Base-by-base conservation (phyloP, 225 moss, liverwort and hornwort genomes). In the Pseudisothecium myosuroides region DNA sequence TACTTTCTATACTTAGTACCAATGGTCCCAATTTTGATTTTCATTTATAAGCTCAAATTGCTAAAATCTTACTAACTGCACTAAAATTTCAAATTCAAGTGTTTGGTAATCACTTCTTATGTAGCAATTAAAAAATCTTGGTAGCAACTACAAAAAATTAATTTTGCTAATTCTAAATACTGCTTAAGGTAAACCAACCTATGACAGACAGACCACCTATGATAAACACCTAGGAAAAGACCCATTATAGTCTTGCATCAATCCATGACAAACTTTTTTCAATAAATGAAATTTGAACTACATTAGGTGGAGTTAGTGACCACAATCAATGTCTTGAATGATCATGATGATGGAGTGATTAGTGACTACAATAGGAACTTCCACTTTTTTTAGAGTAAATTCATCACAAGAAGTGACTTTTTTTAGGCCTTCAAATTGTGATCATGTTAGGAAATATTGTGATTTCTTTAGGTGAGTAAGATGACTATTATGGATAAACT, bases 231-330 rank as follows among this genome's bases (percentile, higher is more conserved):
- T 66, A 18, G 6, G 19, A 6, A 36, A 66, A 66, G 66, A 19
- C 2, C 20, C 1, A 66, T 20, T 19, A 66, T 2, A 66, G 6
- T 19, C 36, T 66, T 66, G 10, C 1, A 34, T 36, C 6, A 36
- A 36, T 1, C 11, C 3, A 6, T 5, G 6, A 36, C 36, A 36
- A 11, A 36, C 0, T 0, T 6, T 6, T 37, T 37, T 37, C 36
- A 37, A 21, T 11, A 66, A 66, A 66, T 66, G 66, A 37, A 3
- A 66, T 67, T 67, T 67, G 7, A 6, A 2, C 21, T 12, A 21
- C 6, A 67, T 12, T 67, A 67, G 21, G 6, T 67, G 21, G 37
- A 21, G 4, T 37, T 12, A 37, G 21, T 67, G 67, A 21, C 6
- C 12, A 37, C 12, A 67, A 21, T 37, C 6, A 21, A 67, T 67